Evolutionary conservation across 1,284 basidiomycete species (phyloP), one percentile per base, ranked within the genome.

Genomic region (Rhizopogon hawkerae): DNA sequence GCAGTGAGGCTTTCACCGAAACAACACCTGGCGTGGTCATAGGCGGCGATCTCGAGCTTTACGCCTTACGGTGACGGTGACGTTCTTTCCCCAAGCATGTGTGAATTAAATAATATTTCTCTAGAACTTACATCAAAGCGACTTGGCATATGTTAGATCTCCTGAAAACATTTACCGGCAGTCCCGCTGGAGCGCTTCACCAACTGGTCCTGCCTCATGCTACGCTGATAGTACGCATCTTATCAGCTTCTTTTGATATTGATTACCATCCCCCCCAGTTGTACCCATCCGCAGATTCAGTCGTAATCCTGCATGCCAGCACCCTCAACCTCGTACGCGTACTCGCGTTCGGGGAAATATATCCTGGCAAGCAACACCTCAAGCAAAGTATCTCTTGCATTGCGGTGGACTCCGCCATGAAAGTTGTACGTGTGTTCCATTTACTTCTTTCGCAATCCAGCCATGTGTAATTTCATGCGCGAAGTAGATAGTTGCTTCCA

Each of bases 281-380:
- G 3, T 87, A 89, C 62, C 73, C 83, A 3, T 85, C 83, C 10
- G 78, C 77, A 36, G 80, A 88, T 60, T 73, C 79, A 3, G 65
- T 89, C 52, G 70, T 87, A 49, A 69, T 89, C 38, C 76, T 85
- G 58, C 70, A 89, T 72, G 81, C 85, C 13, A 72, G 68, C 48
- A 74, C 70, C 18, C 77, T 89, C 29, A 64, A 69, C 14, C 72
- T 89, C 43, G 60, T 81, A 52, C 78, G 82, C 49, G 77, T 84
- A 38, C 75, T 91, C 26, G 77, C 80, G 23, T 86, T 90, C 59
- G 82, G 77, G 69, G 84, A 89, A 60, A 83, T 81, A 3, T 89
- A 87, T 62, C 86, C 87, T 6, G 74, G 76, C 11, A 59, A 73
- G 23, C 65, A 66, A 11, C 72, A 76, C 52, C 58, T 66, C 5